Evolutionary conservation across 2,329 filamentous ascomycete species (phyloP), one percentile per base, ranked within the genome.

Genomic region (Penicillium verrucosum): DNA sequence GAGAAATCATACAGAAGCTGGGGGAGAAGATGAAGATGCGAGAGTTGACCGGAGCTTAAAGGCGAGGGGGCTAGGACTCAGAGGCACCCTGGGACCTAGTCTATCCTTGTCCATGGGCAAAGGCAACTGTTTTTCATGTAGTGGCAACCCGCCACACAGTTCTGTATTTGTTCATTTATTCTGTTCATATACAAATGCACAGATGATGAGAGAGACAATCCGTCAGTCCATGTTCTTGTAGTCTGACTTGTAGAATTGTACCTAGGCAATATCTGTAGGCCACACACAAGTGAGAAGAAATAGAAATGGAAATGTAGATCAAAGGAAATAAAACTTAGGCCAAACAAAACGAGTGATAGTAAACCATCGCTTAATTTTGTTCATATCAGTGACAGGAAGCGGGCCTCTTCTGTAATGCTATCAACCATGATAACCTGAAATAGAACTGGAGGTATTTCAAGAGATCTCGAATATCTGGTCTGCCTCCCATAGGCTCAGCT

Each of bases 71-170:
- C 38, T 27, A 30, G 48, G 29, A 18, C 16, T 16, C 37, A 25
- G 48, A 51, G 29, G 50, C 50, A 32, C 41, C 50, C 41, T 38
- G 32, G 42, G 21, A 21, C n/a, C n/a, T 23, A 9, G 30, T 4
- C 43, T 40, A 30, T 30, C 25, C 32, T 53, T 34, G 48, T 51
- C 38, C 48, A 51, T 43, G 34, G 25, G 34, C 25, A 23, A 53
- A 16, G 32, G 42, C 42, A 46, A 36, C 50, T 30, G 21, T 30
- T 4, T 30, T 30, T n/a, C n/a, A 45, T 53, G 41, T 44, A 53
- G 23, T 53, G 51, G 21, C 50, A 52, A 52, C 50, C 51, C 25
- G 42, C 42, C 30, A 53, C 14, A 30, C 9, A 46, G 32, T 53
- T 47, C 23, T 53, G 34, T 46, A 30, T 27, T 12, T 2, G 36